Evolutionary conservation across 2,329 filamentous ascomycete species (phyloP).

Genomic region (Xylogone sp.): DNA sequence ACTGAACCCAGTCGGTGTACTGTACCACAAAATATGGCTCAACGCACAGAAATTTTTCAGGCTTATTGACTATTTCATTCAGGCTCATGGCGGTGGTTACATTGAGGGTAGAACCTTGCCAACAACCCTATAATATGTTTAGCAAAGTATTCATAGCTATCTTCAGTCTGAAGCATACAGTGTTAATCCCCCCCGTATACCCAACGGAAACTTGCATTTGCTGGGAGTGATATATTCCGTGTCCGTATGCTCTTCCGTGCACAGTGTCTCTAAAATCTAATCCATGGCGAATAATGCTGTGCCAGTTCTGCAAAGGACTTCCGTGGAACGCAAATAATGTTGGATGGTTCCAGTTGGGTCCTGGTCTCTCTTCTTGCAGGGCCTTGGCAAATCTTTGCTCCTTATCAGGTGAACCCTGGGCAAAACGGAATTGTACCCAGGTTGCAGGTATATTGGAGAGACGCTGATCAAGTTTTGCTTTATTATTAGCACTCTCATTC

Average conservation of each 20-base stretch:
- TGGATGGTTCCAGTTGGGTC: constrained; percentile 42
- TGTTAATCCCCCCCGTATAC: constrained; percentile 10
- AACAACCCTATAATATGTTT: constrained; percentile 32
- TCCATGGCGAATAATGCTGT: constrained; percentile 81
- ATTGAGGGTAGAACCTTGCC: constrained; percentile 65
- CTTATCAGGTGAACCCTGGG: constrained; percentile 84
- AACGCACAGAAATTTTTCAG: constrained; percentile 52
- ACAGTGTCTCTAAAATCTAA: constrained; percentile 62
- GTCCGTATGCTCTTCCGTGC: constrained; percentile 68
- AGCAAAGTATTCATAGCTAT: constrained; percentile 4
- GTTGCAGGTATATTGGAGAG: constrained; percentile 56
- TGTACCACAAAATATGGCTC: constrained; percentile 67
- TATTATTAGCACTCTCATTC: constrained; percentile 13
- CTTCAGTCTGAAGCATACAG: constrained; percentile 10
- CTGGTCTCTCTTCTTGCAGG: constrained; percentile 42
- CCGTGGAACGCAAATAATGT: constrained; percentile 89
- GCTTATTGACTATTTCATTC: constrained; percentile 80
- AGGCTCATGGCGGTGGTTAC: constrained; percentile 62
- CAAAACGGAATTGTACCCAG: constrained; percentile 82
- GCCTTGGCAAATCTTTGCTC: constrained; percentile 70
- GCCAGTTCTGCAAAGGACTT: constrained; percentile 75
- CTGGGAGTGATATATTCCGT: constrained; percentile 79
- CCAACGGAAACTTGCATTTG: constrained; percentile 49
- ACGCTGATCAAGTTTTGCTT: constrained; percentile 25
- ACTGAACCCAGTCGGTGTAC: constrained; percentile 83